phyloP scores from a whole-genome alignment of 345 rosid species.

The Lenwebbia sp. region DNA sequence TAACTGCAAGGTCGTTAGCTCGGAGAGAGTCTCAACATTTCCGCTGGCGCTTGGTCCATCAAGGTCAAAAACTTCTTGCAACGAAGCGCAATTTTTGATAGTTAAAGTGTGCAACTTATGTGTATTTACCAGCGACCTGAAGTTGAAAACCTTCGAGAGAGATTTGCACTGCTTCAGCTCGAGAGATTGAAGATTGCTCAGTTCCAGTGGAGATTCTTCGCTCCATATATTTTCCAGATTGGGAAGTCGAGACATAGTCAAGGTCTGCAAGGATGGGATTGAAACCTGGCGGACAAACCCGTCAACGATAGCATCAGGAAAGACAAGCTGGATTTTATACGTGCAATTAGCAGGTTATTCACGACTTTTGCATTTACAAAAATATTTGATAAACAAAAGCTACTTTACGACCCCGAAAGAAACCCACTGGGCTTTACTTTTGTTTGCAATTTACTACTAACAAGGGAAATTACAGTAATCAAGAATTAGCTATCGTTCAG shows the following conservation, averaged over 20 bases:
- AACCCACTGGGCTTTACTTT: background rate
- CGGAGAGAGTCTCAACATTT: background rate
- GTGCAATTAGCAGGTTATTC: accelerated
- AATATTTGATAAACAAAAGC: too few relatives aligned
- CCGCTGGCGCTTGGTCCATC: accelerated
- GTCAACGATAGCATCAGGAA: background rate
- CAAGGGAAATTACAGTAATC: background rate
- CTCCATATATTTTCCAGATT: background rate
- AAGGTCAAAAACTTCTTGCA: background rate
- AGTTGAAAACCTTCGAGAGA: background rate
- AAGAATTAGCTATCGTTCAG: background rate
- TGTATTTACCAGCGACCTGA: accelerated
- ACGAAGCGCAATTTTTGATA: accelerated
- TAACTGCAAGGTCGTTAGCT: accelerated
- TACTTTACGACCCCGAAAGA: too few relatives aligned
- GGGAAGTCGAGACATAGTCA: background rate
- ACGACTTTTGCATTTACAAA: too few relatives aligned
- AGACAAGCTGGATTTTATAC: background rate
- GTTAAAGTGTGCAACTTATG: background rate
- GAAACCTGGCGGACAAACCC: background rate
- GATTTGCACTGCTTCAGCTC: accelerated
- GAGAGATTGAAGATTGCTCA: background rate
- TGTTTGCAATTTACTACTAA: background rate
- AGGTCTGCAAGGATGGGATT: background rate
- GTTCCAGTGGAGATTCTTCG: background rate